These are phyloP conservation scores for Debaryomyces tyrocola DNA, from an alignment of 805 yeast species.

Conservation along the genomic window DNA sequence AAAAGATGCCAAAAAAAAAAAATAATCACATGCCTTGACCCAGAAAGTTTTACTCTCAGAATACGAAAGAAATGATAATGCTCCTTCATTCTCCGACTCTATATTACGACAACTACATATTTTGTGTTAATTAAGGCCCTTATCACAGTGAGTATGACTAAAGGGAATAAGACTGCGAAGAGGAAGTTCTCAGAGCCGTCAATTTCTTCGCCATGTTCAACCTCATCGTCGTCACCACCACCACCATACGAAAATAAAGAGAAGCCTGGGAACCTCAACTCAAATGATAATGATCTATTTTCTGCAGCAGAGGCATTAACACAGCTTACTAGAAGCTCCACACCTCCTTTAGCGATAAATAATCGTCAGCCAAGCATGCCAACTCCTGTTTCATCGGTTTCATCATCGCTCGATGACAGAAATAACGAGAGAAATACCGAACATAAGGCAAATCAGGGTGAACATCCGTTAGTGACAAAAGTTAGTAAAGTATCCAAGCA, in stretches of 20 bases:
- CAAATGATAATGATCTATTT: slow-evolving; percentile 26
- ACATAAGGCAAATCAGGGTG: background rate
- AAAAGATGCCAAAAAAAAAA: too few relatives aligned
- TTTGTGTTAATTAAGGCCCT: too few relatives aligned
- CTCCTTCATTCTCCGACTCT: too few relatives aligned
- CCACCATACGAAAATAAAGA: slow-evolving; percentile 6
- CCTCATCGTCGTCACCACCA: slow-evolving; percentile 5
- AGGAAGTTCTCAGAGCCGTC: slow-evolving; percentile 1
- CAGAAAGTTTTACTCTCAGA: too few relatives aligned
- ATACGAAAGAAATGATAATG: too few relatives aligned
- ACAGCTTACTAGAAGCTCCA: slow-evolving; percentile 25
- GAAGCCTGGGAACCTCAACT: background rate
- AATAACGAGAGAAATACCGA: background rate
- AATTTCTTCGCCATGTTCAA: background rate
- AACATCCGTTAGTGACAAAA: slow-evolving; percentile 39
- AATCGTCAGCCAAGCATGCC: slow-evolving; percentile 8
- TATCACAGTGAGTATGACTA: background rate
- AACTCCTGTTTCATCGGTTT: slow-evolving; percentile 2
- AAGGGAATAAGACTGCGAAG: background rate
- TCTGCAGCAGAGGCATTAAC: slow-evolving; percentile 45
- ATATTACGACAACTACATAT: too few relatives aligned
- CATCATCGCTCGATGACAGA: slow-evolving; percentile 3
- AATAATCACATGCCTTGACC: too few relatives aligned
- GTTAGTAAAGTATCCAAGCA: slow-evolving; percentile 39
- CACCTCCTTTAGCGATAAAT: slow-evolving; percentile 14